Evolutionary conservation across 345 rosid genomes (phyloP).

Genomic region (Psidium guajava): DNA sequence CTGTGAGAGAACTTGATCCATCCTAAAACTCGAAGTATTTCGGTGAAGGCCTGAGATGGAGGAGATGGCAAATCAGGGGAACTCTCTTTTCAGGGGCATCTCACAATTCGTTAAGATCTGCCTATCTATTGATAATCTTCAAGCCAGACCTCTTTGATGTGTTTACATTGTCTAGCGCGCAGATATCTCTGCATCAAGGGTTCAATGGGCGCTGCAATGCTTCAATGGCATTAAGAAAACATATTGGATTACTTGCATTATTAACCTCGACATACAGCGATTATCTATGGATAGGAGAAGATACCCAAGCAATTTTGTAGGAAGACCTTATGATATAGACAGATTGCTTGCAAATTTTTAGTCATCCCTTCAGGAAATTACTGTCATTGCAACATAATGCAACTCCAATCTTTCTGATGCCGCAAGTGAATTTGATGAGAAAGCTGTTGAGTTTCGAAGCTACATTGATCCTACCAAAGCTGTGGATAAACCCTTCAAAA

Average conservation of each 20-base stretch:
- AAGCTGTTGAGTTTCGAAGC: slow-evolving; percentile 90
- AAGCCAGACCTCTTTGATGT: slow-evolving; percentile 60
- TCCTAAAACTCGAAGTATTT: too few relatives aligned
- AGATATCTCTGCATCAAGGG: slow-evolving; percentile 64
- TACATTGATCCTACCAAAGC: slow-evolving; percentile 68
- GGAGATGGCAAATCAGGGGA: too few relatives aligned
- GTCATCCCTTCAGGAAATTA: slow-evolving; percentile 93
- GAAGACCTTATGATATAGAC: slow-evolving; percentile 74
- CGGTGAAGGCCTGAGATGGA: too few relatives aligned
- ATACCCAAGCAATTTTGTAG: slow-evolving; percentile 61
- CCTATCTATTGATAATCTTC: slow-evolving; percentile 51
- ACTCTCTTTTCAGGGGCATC: too few relatives aligned
- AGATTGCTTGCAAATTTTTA: slow-evolving; percentile 88
- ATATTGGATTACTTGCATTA: slow-evolving; percentile 84
- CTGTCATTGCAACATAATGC: slow-evolving; percentile 75
- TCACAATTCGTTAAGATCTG: slow-evolving; percentile 77
- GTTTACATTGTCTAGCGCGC: slow-evolving; percentile 33
- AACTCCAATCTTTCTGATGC: slow-evolving; percentile 52
- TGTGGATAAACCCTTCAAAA: too few relatives aligned
- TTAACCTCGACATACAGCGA: slow-evolving; percentile 77
- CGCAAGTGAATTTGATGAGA: slow-evolving; percentile 72
- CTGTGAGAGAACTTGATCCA: too few relatives aligned
- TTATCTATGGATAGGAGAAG: slow-evolving; percentile 74
- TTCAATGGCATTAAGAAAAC: slow-evolving; percentile 63
- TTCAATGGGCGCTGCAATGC: slow-evolving; percentile 74